Conservation (phyloP, 2,329 filamentous ascomycete species). For the Onygenales sp. region DNA sequence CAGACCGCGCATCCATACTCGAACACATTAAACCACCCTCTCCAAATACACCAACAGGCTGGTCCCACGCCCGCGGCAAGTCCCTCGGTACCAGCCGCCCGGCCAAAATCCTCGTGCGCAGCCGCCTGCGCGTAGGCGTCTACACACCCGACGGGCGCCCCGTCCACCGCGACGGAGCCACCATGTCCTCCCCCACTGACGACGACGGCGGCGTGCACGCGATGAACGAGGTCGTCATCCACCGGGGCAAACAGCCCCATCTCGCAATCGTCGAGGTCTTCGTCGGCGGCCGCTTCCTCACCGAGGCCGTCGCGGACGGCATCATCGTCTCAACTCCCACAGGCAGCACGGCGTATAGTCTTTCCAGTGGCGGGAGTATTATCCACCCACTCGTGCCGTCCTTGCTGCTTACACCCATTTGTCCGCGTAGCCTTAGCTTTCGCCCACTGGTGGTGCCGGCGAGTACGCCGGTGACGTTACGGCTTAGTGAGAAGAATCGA, state of each 20-base stretch:
- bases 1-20: constrained; percentile 36
- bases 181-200: constrained; percentile 22
- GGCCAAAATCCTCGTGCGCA: constrained; percentile 75
- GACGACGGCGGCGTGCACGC: constrained; percentile 50
- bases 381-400: constrained; percentile 87
- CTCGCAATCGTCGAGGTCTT: constrained; percentile 86
- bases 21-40: constrained; percentile 29
- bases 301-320: constrained; percentile 88
- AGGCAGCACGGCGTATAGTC: constrained; percentile 86
- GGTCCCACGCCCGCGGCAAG: constrained; percentile 69
- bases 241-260: constrained; percentile 82
- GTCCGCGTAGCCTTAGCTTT: constrained; percentile 84
- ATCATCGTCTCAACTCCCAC: constrained; percentile 92
- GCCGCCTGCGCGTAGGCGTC: constrained; percentile 76
- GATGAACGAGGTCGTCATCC: constrained; percentile 91
- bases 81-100: constrained; percentile 65
- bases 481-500: constrained; percentile 70
- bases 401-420: constrained; percentile 86
- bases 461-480: constrained; percentile 50
- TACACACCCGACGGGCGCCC: constrained; percentile 56
- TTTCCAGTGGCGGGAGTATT: constrained; percentile 88
- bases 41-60: constrained; percentile 40
- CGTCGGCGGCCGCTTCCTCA: constrained; percentile 80
- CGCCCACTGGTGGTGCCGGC: constrained; percentile 81
- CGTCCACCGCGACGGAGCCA: constrained; percentile 21